Evolutionary conservation across 257 asterid genomes (phyloP), one percentile per base, ranked within the genome.

Genomic region (Echium plantagineum): DNA sequence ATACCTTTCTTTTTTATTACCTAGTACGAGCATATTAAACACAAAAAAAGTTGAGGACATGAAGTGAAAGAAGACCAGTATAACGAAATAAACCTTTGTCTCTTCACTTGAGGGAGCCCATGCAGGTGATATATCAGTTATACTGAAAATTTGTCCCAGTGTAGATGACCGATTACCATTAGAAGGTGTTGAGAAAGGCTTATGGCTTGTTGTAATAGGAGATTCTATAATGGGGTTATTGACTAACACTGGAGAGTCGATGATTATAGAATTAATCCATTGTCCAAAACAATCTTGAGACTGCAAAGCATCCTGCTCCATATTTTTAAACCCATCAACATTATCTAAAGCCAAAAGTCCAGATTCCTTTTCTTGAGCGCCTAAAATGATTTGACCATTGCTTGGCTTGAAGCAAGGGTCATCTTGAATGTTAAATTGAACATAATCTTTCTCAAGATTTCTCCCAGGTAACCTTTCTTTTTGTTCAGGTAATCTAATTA

Each of bases 91-190:
- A 70, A 91, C 98, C 97, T 93, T 93, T 54, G 96, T 84, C 74
- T 80, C 89, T 85, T 81, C 97, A 59, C 73, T 80, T 51, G 99
- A 77, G 72, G 78, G 72, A 60, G 89, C 96, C 81, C 81, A 89
- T 63, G 87, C 55, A 70, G 91, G 97, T 57, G 97, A 86, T 75
- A 93, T 65, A 60, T 93, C 95, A 24, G 78, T 73, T 71, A 93
- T 83, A 62, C 66, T 71, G 70, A 89, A 84, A 64, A 77, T 80
- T 66, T 71, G 81, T 65, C 83, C 84, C 51, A 38, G 46, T 3
- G 66, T 66, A 69, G 83, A 58, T 21, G 67, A 77, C 12, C 47
- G 71, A 57, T 65, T 72, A 67, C 62, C 65, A 60, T 75, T 73
- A 64, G 62, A n/a, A 65, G 59, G 52, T 9, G 67, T 62, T 8